These are phyloP conservation scores for Paspalum vaginatum DNA, from an alignment of 176 grass and related monocot genomes.

Conservation along the genomic window DNA sequence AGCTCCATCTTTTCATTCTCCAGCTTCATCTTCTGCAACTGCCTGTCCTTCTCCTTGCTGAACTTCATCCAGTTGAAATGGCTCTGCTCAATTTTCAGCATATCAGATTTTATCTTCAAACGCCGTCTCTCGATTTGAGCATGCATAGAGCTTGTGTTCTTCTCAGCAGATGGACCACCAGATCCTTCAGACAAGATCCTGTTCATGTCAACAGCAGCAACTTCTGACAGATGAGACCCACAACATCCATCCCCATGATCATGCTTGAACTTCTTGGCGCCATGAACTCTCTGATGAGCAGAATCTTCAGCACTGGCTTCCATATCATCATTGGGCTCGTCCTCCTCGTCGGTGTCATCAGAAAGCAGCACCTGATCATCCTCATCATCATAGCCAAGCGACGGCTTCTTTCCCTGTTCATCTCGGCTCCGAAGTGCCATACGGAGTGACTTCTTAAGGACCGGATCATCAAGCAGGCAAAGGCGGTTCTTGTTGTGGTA, in stretches of 20 bases:
- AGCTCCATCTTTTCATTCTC: slow-evolving; percentile 82
- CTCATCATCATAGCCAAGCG: slow-evolving; percentile 49
- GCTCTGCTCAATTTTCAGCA: slow-evolving; percentile 65
- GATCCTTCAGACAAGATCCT: slow-evolving; percentile 38
- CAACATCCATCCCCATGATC: slow-evolving; percentile 30
- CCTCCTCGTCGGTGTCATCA: slow-evolving; percentile 57
- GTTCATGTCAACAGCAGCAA: slow-evolving; percentile 51
- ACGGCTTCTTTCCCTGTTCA: slow-evolving; percentile 43
- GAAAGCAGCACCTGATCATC: slow-evolving; percentile 42
- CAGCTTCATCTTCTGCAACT: slow-evolving; percentile 69
- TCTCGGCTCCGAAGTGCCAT: slow-evolving; percentile 50
- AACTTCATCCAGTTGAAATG: slow-evolving; percentile 71
- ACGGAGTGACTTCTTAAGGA: slow-evolving; percentile 54
- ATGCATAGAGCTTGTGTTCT: slow-evolving; percentile 20
- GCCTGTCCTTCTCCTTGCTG: slow-evolving; percentile 73
- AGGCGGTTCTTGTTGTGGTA: slow-evolving; percentile 71
- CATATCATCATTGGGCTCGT: slow-evolving; percentile 36
- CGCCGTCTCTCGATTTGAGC: slow-evolving; percentile 49
- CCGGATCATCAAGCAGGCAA: slow-evolving; percentile 60
- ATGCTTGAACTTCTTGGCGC: slow-evolving; percentile 35
- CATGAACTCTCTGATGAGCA: slow-evolving; percentile 16
- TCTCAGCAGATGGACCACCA: slow-evolving; percentile 25
- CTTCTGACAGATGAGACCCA: slow-evolving; percentile 47
- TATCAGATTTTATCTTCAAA: slow-evolving; percentile 62
- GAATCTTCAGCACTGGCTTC: slow-evolving; percentile 41